Percentiles rank a stretch among this genome's conserved stretches.
These are phyloP conservation scores for Clitopilus passeckerianus DNA, from an alignment of 768 basidiomycete genomes.

Conservation along the genomic window DNA sequence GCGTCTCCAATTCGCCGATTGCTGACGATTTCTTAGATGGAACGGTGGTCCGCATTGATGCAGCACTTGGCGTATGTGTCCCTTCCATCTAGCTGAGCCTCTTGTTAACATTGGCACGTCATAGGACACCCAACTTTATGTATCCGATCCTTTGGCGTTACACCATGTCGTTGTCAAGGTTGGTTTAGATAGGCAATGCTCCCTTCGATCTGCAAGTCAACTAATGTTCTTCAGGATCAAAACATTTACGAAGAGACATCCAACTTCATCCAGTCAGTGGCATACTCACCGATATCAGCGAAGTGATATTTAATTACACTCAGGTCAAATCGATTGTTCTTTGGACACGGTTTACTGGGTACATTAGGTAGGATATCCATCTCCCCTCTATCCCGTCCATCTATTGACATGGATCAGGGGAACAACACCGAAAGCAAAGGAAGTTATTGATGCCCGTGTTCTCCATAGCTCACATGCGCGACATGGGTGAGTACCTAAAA, in stretches of 20 bases:
- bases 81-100: neutral
- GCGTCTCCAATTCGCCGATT: neutral
- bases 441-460: constrained; percentile 35
- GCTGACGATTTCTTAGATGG: constrained; percentile 8
- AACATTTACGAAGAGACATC: constrained; percentile 30
- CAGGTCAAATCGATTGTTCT: constrained; percentile 1
- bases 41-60: constrained; percentile 11
- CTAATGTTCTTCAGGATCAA: constrained; percentile 5
- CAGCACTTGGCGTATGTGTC: constrained; percentile 12
- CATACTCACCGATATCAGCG: too few relatives aligned
- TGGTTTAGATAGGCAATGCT: constrained; percentile 11
- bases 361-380: constrained; percentile 1
- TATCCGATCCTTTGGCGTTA: constrained; percentile 32
- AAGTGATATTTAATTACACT: neutral
- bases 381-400: neutral
- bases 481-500: constrained; percentile 9
- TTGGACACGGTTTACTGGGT: constrained; percentile 5
- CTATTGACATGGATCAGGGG: constrained; percentile 4
- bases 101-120: too few relatives aligned
- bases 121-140: constrained; percentile 18
- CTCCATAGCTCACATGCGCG: constrained; percentile 28
- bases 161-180: constrained; percentile 29
- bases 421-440: constrained; percentile 20
- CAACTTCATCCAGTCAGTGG: constrained; percentile 23
- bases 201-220: neutral